Base-by-base conservation (phyloP, 192 early-diverging fungal species). In the Linnemannia hyalina region DNA sequence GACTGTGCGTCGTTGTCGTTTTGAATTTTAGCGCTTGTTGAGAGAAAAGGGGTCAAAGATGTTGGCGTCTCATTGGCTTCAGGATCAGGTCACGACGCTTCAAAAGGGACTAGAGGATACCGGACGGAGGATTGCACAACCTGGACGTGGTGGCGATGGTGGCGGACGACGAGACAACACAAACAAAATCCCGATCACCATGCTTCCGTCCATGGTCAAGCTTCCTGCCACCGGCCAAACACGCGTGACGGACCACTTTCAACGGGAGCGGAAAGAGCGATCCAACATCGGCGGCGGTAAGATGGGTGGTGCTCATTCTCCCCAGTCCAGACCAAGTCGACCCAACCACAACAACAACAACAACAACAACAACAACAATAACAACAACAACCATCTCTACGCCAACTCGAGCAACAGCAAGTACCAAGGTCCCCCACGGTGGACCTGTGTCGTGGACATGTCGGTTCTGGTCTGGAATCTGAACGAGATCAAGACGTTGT, bases 391-490 rank as follows among this genome's bases (percentile, higher is more conserved):
- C 40, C 42, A 47, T 2, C 22, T 73, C 72, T 32, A 73, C 46
- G 52, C 42, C 72, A 73, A 49, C 46, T 32, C 26, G 6, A 73
- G 72, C 41, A 73, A 49, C 29, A 47, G 72, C 36, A 82, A 69
- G 42, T 15, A 60, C 44, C 60, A 65, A 11, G 73, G 69, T 2
- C 55, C 74, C 6, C 77, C 75, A 18, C 35, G 79, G 6, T 82
- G 74, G 77, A 88, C 81, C 11, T 90, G 86, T 54, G 82, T 93
- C 0, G 82, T 92, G 49, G 92, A 92, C 74, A 89, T 89, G 10
- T 89, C 88, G 1, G 89, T 87, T 1, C 83, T 93, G 16, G 78
- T 92, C 41, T 90, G 92, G 80, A 82, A 79, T 42, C 74, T 93
- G 4, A 52, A 74, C 6, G 89, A 85, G 47, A 78, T 93, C n/a